Conservation (phyloP, 2,329 filamentous ascomycete species). For the Huntiella moniliformis region DNA sequence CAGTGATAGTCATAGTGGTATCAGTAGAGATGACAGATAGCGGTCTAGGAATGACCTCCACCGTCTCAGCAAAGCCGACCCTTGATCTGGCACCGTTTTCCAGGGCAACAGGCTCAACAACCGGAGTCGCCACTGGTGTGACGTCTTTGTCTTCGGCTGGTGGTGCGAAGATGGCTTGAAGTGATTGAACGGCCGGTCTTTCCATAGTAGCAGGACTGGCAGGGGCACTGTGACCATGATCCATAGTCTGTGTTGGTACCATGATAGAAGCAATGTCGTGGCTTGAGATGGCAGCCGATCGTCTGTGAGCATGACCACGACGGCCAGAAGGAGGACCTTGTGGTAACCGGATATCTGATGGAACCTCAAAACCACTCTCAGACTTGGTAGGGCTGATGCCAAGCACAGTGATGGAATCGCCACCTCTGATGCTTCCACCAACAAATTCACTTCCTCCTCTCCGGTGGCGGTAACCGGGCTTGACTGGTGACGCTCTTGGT, state of each 20-base stretch:
- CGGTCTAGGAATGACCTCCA: constrained; percentile 69
- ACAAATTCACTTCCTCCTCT: constrained; percentile 77
- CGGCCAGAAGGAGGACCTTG: constrained; percentile 35
- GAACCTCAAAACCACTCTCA: constrained; percentile 33
- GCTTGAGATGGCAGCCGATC: constrained; percentile 66
- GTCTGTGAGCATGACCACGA: constrained; percentile 54
- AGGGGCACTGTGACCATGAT: constrained; percentile 43
- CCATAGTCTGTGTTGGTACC: constrained; percentile 26
- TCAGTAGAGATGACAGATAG: constrained; percentile 72
- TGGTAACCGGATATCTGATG: constrained; percentile 34
- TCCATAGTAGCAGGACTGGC: constrained; percentile 36
- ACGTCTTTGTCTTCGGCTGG: not conserved
- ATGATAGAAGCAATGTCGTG: constrained; percentile 61
- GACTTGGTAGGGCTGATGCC: constrained; percentile 52
- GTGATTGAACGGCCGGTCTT: constrained; percentile 9
- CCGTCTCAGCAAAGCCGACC: constrained; percentile 67
- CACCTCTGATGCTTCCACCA: constrained; percentile 46
- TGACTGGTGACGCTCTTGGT: constrained; percentile 29
- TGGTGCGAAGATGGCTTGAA: not conserved
- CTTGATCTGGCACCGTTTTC: constrained; percentile 32
- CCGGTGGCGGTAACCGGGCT: constrained; percentile 49
- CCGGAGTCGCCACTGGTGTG: constrained; percentile 1
- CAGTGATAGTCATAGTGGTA: constrained; percentile 58
- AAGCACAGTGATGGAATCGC: constrained; percentile 40
- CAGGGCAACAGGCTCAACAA: not conserved